Evolutionary conservation across 768 basidiomycete species (phyloP), one percentile per base, ranked within the genome.

Genomic region (Leccinum fibrillosum): DNA sequence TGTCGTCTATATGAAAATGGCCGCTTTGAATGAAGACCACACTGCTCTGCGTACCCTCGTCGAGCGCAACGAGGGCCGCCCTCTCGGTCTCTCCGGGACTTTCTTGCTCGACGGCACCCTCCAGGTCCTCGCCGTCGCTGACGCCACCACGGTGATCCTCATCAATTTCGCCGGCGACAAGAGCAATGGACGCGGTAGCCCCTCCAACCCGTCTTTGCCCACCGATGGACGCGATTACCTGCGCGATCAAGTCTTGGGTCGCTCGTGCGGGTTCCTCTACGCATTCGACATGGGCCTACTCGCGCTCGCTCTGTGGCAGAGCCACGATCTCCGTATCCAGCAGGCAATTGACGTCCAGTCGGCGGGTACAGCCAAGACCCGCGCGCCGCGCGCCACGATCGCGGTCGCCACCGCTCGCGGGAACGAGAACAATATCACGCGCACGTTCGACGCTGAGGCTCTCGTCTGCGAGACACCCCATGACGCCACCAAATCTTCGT

Each of bases 141-240:
- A 73, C 9, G 56, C 64, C 32, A 55, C 69, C 39, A 56, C 68
- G 2, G 54, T 75, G 4, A 1, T 74, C 53, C 54, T 72, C 42
- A 58, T 73, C 45, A 57, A 74, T 30, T 70, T 75, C 13, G 10
- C 53, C 4, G 54, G 57, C 2, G 61, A 62, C 62, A 74, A 71
- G 67, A 68, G 67, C 72, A 73, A 74, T 69, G 69, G 57, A 65
- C 71, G 66, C 68, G 73, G 28, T 69, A 62, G 48, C 6, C 56
- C 66, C 3, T 59, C 72, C 2, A n/a, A 61, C 4, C 7, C 63
- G 7, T 60, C 67, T 49, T 51, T 58, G 54, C 52, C 53, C 30
- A 56, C 63, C 21, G 23, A 48, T 8, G 71, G 71, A 1, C 62
- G 63, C 17, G 66, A 64, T 58, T 73, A 71, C 50, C 58, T 73